phyloP scores from a whole-genome alignment of 2,329 filamentous ascomycete species.

The Aspergillus sp. region DNA sequence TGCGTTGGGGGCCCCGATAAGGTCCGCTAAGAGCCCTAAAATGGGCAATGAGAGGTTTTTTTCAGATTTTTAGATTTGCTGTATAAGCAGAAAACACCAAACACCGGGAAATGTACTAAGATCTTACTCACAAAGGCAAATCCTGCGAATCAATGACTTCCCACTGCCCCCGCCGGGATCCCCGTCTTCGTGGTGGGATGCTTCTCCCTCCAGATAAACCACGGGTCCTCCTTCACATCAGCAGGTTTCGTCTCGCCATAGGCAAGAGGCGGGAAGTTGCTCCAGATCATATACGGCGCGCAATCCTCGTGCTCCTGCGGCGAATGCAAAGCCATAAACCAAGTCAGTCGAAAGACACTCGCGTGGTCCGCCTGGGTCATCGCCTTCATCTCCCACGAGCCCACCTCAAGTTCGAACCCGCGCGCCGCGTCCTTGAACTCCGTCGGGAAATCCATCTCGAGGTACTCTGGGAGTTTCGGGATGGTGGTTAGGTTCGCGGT shows the following conservation, averaged over 20 bases:
- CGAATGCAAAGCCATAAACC: not conserved
- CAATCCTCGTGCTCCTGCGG: not conserved
- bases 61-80: too few relatives aligned
- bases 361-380: not conserved
- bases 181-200: not conserved
- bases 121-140: not conserved
- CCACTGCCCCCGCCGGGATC: not conserved
- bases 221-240: not conserved
- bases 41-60: too few relatives aligned
- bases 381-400: not conserved
- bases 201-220: not conserved
- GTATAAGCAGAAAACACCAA: too few relatives aligned
- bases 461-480: not conserved
- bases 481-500: too few relatives aligned
- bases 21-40: too few relatives aligned
- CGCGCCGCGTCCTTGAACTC: not conserved
- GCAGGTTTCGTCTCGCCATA: not conserved
- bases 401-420: not conserved
- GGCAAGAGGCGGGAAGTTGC: not conserved
- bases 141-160: not conserved
- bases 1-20: too few relatives aligned
- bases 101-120: too few relatives aligned
- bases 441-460: not conserved
- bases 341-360: not conserved
- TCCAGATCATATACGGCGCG: not conserved